phyloP scores from a whole-genome alignment of 2,329 filamentous ascomycete genomes.

The Shiraia sp. region DNA sequence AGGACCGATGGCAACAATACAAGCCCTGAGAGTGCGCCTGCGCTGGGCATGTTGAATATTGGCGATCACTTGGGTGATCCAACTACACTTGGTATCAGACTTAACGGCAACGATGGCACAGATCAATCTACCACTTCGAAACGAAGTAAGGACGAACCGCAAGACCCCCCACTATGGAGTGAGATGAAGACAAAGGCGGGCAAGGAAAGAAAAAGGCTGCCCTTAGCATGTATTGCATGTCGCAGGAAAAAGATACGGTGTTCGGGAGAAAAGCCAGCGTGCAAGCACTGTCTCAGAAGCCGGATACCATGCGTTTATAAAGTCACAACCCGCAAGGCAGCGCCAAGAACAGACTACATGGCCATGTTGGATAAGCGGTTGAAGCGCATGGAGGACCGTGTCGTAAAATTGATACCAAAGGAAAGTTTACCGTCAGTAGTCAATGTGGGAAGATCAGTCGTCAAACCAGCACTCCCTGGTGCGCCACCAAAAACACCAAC shows the following conservation, averaged over 20 bases:
- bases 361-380: conserved; percentile 95
- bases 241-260: conserved; percentile 97
- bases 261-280: conserved; percentile 95
- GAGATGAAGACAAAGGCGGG: conserved; percentile 70
- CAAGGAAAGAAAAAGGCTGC: conserved; percentile 91
- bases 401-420: conserved; percentile 93
- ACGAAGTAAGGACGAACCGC: conserved; percentile 35
- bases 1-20: conserved; percentile 40
- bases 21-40: conserved; percentile 41
- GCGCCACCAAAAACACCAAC: conserved; percentile 58
- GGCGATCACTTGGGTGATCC: conserved; percentile 32
- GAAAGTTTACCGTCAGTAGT: conserved; percentile 72
- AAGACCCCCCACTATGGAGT: conserved; percentile 52
- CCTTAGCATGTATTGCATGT: conserved; percentile 93
- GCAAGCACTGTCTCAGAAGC: conserved; percentile 92
- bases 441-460: conserved; percentile 75
- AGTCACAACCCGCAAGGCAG: conserved; percentile 90
- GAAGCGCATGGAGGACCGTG: conserved; percentile 96
- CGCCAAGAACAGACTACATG: conserved; percentile 97
- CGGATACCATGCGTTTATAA: conserved; percentile 97
- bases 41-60: conserved; percentile 35
- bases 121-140: conserved; percentile 27
- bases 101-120: conserved; percentile 32
- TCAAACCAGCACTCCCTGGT: conserved; percentile 75
- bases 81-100: conserved; percentile 26